These are phyloP conservation scores for Phytophthora hybrid DNA, from an alignment of 352 stramenopile genomes.

Conservation along the genomic window DNA sequence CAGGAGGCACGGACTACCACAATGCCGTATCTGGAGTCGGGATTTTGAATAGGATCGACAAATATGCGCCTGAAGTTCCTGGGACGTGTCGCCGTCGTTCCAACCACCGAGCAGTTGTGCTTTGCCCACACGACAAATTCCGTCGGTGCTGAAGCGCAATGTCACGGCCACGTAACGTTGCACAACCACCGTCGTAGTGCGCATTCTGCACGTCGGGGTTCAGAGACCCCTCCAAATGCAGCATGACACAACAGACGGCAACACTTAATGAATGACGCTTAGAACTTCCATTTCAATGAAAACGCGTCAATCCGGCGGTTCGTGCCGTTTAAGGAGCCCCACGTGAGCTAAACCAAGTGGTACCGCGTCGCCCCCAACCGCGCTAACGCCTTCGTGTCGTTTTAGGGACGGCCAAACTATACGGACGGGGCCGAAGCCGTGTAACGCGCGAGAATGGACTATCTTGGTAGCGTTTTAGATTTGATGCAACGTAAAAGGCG, in stretches of 20 bases:
- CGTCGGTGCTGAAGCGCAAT: constrained; percentile 20
- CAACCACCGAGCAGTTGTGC: constrained; percentile 15
- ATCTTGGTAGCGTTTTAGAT: neutral
- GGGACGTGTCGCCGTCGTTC: constrained; percentile 24
- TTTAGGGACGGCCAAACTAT: neutral
- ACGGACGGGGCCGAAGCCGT: neutral
- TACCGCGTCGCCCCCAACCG: neutral
- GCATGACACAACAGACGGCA: neutral
- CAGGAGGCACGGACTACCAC: constrained; percentile 9
- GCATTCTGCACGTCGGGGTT: constrained; percentile 18
- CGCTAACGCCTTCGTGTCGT: neutral
- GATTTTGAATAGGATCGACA: neutral
- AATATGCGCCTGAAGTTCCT: neutral
- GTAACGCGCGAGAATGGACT: neutral
- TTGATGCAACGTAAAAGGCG: constrained; percentile 2
- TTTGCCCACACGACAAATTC: neutral
- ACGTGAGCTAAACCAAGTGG: constrained; percentile 13
- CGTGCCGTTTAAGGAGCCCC: neutral
- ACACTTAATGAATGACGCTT: neutral
- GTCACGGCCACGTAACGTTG: constrained; percentile 16
- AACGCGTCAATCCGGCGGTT: neutral
- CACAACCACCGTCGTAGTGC: constrained; percentile 28
- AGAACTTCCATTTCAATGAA: neutral
- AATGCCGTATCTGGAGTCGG: constrained; percentile 9
- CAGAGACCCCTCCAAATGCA: constrained; percentile 2